These are phyloP conservation scores for Alternaria infectoria DNA, from an alignment of 2,329 filamentous ascomycete species.

Conservation along the genomic window DNA sequence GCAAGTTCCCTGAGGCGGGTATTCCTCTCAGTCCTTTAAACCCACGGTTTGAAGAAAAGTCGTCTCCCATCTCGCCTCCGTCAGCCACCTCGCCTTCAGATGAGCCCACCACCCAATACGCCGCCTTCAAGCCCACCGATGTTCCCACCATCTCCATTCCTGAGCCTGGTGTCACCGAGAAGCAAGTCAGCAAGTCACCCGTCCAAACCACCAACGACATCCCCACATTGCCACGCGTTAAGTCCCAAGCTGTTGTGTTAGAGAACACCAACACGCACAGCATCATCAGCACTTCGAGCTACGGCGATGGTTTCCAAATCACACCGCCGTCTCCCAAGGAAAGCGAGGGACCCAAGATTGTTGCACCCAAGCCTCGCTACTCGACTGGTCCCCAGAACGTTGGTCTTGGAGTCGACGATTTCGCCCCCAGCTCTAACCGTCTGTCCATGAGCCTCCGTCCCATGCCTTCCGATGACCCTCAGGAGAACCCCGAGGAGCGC, in stretches of 20 bases:
- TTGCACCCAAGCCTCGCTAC: conserved; percentile 40
- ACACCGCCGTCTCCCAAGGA: conserved; percentile 51
- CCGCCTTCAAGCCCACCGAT: conserved; percentile 45
- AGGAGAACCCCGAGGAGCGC: conserved; percentile 90
- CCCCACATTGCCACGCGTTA: conserved; percentile 34
- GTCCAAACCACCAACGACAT: conserved; percentile 26
- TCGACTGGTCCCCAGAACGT: conserved; percentile 20
- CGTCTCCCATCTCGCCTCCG: conserved; percentile 6
- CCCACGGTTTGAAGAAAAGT: conserved; percentile 27
- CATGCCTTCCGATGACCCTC: conserved; percentile 82
- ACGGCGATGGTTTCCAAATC: conserved; percentile 61
- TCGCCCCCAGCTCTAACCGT: conserved; percentile 53
- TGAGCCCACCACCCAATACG: conserved; percentile 35
- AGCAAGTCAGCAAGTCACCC: conserved; percentile 34
- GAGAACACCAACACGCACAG: conserved; percentile 44
- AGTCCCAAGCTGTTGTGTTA: conserved; percentile 46
- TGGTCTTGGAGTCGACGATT: conserved; percentile 40
- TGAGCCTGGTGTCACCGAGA: conserved; percentile 24
- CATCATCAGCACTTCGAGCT: conserved; percentile 60
- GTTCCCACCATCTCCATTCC: conserved; percentile 34
- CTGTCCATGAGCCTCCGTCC: conserved; percentile 74
- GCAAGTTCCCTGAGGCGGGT: conserved; percentile 44
- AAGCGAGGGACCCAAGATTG: conserved; percentile 27
- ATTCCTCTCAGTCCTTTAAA: conserved; percentile 38
- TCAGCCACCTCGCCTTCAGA: conserved; percentile 18